Evolutionary conservation across 2,329 filamentous ascomycete species (phyloP).

Genomic region (Fusarium verticillioides): DNA sequence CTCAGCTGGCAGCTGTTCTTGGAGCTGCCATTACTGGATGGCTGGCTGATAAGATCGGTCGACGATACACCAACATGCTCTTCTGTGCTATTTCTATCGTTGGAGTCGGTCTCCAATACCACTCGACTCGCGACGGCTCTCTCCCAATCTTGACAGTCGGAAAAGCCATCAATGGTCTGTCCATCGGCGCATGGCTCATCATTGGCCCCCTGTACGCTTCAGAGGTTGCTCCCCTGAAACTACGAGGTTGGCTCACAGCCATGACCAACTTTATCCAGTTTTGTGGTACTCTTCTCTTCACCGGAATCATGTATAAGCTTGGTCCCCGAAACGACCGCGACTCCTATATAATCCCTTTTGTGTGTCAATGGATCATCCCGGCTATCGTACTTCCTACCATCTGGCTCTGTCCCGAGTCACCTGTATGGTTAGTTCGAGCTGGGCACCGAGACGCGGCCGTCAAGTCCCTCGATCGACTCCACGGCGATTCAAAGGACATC

Average conservation of each 20-base stretch:
- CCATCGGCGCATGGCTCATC: neutral
- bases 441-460: constrained; percentile 50
- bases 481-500: constrained; percentile 46
- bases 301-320: neutral
- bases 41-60: constrained; percentile 3
- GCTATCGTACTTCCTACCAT: neutral
- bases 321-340: neutral
- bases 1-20: neutral
- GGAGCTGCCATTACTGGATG: constrained; percentile 1
- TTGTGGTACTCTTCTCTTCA: neutral
- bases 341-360: constrained; percentile 21
- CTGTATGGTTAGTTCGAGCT: constrained; percentile 53
- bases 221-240: neutral
- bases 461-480: constrained; percentile 49
- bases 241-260: neutral
- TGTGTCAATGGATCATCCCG: constrained; percentile 22
- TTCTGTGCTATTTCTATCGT: constrained; percentile 26
- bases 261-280: neutral
- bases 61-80: constrained; percentile 8
- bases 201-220: neutral
- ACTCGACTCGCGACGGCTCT: neutral
- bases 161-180: constrained; percentile 43
- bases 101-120: constrained; percentile 51
- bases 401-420: constrained; percentile 53
- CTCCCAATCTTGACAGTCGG: constrained; percentile 28